Evolutionary conservation across 176 grass and related monocot species (phyloP).

Genomic region (Typha latifolia): DNA sequence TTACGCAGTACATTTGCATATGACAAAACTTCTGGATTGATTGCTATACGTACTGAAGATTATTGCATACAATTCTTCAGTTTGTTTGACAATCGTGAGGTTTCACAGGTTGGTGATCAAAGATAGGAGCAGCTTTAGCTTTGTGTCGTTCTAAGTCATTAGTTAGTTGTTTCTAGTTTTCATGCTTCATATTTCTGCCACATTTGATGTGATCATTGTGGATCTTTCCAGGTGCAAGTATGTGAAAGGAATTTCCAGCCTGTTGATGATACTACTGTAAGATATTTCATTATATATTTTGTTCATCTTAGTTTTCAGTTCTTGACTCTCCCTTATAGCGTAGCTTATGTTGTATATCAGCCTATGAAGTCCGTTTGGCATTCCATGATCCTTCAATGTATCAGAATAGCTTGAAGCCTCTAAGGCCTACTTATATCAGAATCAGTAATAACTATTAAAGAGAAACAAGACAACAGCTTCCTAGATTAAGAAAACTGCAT

Average conservation of each 20-base stretch:
- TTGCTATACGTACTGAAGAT: slow-evolving; percentile 69
- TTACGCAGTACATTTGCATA: slow-evolving; percentile 36
- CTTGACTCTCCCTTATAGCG: too few species aligned
- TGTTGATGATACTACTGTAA: slow-evolving; percentile 75
- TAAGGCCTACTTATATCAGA: too few species aligned
- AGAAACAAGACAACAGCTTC: too few species aligned
- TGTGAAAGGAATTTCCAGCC: slow-evolving; percentile 92
- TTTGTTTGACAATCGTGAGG: slow-evolving; percentile 66
- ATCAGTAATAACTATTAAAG: too few species aligned
- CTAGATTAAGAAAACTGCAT: too few species aligned
- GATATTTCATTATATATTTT: slow-evolving; percentile 5
- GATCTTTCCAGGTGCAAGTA: slow-evolving; percentile 67
- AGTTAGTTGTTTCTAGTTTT: background rate
- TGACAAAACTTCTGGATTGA: slow-evolving; percentile 49
- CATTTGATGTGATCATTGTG: slow-evolving; percentile 12
- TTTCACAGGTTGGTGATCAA: slow-evolving; percentile 60
- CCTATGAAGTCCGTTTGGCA: too few species aligned
- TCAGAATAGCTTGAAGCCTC: too few species aligned
- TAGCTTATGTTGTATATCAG: too few species aligned
- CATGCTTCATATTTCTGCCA: background rate
- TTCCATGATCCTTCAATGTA: too few species aligned
- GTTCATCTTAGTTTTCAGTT: background rate
- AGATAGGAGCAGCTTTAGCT: background rate
- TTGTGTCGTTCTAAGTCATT: background rate
- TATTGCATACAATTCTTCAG: slow-evolving; percentile 81